Evolutionary conservation across 495 filamentous ascomycete genomes (phyloP), one percentile per base, ranked within the genome.

Genomic region (Baudoinia panamericana): DNA sequence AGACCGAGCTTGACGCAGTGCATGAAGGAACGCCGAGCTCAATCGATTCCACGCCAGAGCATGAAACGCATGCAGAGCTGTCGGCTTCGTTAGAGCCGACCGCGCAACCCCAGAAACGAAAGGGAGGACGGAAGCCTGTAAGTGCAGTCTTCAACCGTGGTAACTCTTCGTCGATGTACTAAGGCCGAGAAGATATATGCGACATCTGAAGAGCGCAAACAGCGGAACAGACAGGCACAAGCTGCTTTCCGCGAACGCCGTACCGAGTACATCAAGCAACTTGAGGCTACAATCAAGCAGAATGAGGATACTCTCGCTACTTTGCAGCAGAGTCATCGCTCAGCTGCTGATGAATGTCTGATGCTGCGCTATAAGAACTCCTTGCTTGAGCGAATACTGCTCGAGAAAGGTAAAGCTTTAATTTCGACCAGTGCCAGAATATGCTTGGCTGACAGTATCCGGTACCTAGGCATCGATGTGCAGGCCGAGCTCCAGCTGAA

Each of bases 311-410:
- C 80, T 47, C 67, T 97, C 27, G 80, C 88, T 48, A 88, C 75
- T 50, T 69, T 96, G 41, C 92, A 95, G 60, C 82, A 90, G 52
- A 92, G 84, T 36, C 90, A 96, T 57, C 82, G 92, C 39, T 84
- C 74, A 51, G 92, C 90, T 32, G 90, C 92, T 22, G 92, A 97
- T 57, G 90, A 96, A 59, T 96, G 92, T 58, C 64, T 96, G 48
- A 96, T 96, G 92, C 67, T 97, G 48, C 80, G 92, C 24, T 96
- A 96, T 62, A 96, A 96, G 65, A 97, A 96, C 60, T 95, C 88
- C 19, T 68, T 96, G 30, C 72, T 97, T 8, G 90, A 97, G 62
- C 74, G 92, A 18, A 93, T 97, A 52, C 65, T 97, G 27, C 71
- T 96, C 5, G 90, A 97, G 62, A 96, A 95, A 70, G 92, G 85